phyloP scores from a whole-genome alignment of 768 basidiomycete species.

The Termitomyces sp. region DNA sequence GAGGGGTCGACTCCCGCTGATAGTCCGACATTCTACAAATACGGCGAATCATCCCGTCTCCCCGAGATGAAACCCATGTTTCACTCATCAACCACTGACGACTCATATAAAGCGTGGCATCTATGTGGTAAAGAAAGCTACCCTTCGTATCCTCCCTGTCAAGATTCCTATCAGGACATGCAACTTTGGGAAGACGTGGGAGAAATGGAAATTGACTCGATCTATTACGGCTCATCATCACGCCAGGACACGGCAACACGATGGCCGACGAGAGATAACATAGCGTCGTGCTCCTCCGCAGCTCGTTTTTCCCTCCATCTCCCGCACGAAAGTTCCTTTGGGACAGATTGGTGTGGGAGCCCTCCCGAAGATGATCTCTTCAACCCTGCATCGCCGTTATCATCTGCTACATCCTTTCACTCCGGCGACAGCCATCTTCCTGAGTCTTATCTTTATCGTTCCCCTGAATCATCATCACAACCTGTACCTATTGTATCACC shows the following conservation, averaged over 20 bases:
- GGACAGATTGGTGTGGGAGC: slow-evolving; percentile 7
- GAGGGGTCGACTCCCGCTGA: slow-evolving; percentile 13
- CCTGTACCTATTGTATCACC: slow-evolving; percentile 1
- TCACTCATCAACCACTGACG: slow-evolving; percentile 6
- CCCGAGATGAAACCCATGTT: slow-evolving; percentile 14
- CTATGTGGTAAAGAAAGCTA: not conserved
- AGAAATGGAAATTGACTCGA: not conserved
- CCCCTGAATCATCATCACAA: not conserved
- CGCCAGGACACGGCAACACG: not conserved
- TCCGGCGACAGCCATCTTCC: not conserved
- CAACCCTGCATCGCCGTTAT: slow-evolving; percentile 11
- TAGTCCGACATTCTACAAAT: slow-evolving; percentile 16
- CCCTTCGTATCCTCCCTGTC: not conserved
- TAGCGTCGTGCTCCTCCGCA: slow-evolving; percentile 8
- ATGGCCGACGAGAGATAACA: slow-evolving; percentile 8
- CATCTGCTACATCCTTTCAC: slow-evolving; percentile 3
- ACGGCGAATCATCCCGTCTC: slow-evolving; percentile 16
- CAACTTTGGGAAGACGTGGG: not conserved
- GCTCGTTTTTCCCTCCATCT: slow-evolving; percentile 9
- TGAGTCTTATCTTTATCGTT: slow-evolving; percentile 6
- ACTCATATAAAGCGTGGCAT: slow-evolving; percentile 10
- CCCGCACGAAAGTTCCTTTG: slow-evolving; percentile 5
- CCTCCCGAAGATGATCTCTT: slow-evolving; percentile 8
- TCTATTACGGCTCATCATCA: not conserved
- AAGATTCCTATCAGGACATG: slow-evolving; percentile 5